Base-by-base conservation (phyloP, 1,284 basidiomycete species). In the Blastosporella zonata region DNA sequence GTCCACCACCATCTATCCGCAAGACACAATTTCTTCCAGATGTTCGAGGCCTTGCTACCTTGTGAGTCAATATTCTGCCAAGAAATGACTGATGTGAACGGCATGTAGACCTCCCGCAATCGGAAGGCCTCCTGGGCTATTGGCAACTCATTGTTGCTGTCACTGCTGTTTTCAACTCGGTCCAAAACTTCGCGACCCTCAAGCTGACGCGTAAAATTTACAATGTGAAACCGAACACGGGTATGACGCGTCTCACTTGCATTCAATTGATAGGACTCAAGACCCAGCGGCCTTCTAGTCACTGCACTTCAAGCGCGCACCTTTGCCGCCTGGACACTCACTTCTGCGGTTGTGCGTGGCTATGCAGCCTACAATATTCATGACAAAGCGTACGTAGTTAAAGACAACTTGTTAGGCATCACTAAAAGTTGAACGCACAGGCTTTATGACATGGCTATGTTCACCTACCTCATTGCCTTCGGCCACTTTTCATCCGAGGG, bases 331-430 rank as follows among this genome's bases (percentile, higher is more conserved):
- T 97, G 94, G 93, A 96, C 93, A 0, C 68, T 93, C 46, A 85
- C 87, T 15, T 83, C 91, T 3, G 90, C 89, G 12, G 70, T 88
- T 21, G 81, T 97, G 40, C 82, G 94, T 21, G 71, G 77, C 40
- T 92, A 93, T 59, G 89, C 91, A 9, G 91, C 94, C 6, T 96
- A 93, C 69, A 77, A 97, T 62, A 88, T 97, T 55, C 72, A 84
- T 47, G 74, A 82, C 59, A 89, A 88, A 68, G 70, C 74, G 93
- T 93, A 66, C 61, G 86, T 71, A 13, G 12, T 34, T n/a, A 31
- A 15, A n/a, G 34, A 22, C 34, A 39, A 40, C 39, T 50, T 47
- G 40, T 43, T 34, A 5, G 47, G 37, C 38, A 45, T 45, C 34
- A 40, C 41, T 47, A 56, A 33, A 54, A 15, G 49, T 55, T 13